phyloP scores from a whole-genome alignment of 495 filamentous ascomycete genomes.

The Rusavskia elegans region DNA sequence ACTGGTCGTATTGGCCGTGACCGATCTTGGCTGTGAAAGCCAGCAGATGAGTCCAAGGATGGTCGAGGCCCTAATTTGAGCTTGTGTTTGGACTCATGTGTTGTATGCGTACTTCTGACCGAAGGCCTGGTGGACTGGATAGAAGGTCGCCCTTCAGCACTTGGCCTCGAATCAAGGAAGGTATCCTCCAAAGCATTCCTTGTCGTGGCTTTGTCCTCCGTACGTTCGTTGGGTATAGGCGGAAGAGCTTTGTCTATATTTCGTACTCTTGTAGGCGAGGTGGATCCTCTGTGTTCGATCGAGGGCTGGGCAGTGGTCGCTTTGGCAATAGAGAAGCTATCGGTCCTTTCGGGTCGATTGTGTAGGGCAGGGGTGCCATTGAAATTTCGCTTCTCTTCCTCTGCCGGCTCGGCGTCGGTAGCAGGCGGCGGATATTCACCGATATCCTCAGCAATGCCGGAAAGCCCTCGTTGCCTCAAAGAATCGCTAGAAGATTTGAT shows the following conservation, averaged over 20 bases:
- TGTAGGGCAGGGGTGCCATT: not conserved
- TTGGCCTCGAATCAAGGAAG: constrained; percentile 4
- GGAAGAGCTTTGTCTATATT: constrained; percentile 13
- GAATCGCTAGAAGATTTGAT: constrained; percentile 77
- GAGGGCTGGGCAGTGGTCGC: not conserved
- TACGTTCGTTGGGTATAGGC: not conserved
- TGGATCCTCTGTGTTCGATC: not conserved
- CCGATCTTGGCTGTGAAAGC: constrained; percentile 43
- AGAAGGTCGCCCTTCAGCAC: constrained; percentile 23
- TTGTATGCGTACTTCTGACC: constrained; percentile 43
- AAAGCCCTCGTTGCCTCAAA: constrained; percentile 53
- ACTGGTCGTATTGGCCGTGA: constrained; percentile 46
- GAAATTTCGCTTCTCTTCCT: not conserved
- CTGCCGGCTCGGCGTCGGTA: not conserved
- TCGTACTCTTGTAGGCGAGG: constrained; percentile 3
- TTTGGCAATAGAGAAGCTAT: not conserved
- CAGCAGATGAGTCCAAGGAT: constrained; percentile 48
- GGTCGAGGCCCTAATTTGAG: constrained; percentile 76
- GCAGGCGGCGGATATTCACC: constrained; percentile 35
- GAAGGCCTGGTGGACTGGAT: constrained; percentile 50
- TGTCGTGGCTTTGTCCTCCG: not conserved
- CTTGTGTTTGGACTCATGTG: constrained; percentile 44
- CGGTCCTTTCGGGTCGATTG: not conserved
- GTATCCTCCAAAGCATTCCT: constrained; percentile 3
- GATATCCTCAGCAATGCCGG: constrained; percentile 78